Conservation (phyloP, 352 stramenopile genomes). For the Pythium guiyangense region DNA sequence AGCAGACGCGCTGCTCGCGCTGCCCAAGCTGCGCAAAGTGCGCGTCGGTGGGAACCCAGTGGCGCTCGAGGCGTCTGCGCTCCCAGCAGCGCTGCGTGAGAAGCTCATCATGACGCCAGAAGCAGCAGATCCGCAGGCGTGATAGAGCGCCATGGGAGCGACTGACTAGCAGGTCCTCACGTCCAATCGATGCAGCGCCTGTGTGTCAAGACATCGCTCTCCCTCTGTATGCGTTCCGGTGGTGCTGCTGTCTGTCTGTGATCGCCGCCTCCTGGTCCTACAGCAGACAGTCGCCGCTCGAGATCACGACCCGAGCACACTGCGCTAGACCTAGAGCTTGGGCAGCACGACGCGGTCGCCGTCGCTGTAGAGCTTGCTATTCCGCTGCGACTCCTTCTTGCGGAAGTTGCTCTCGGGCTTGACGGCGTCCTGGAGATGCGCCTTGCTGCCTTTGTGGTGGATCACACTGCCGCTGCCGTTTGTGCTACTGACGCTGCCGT, state of each 20-base stretch:
- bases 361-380: constrained; percentile 31
- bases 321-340: constrained; percentile 26
- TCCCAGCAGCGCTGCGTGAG: constrained; percentile 21
- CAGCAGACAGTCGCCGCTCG: no score
- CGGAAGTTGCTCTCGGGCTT: constrained; percentile 15
- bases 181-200: not conserved
- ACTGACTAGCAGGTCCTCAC: no score
- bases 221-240: no score
- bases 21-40: constrained; percentile 34
- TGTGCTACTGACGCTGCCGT: not conserved
- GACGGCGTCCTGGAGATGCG: constrained; percentile 2
- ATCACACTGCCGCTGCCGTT: not conserved
- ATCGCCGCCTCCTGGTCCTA: not conserved
- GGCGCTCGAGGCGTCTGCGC: constrained; percentile 18
- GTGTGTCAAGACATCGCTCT: no score
- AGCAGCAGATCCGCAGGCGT: not conserved
- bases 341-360: constrained; percentile 40
- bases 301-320: not conserved
- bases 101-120: constrained; percentile 21
- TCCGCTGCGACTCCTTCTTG: constrained; percentile 47
- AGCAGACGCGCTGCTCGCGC: constrained; percentile 28
- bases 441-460: constrained; percentile 12
- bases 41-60: constrained; percentile 41
- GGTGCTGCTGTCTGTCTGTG: not conserved
- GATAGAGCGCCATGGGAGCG: not conserved